These are phyloP conservation scores for Saturnispora mendoncae DNA, from an alignment of 805 yeast species.

Conservation along the genomic window DNA sequence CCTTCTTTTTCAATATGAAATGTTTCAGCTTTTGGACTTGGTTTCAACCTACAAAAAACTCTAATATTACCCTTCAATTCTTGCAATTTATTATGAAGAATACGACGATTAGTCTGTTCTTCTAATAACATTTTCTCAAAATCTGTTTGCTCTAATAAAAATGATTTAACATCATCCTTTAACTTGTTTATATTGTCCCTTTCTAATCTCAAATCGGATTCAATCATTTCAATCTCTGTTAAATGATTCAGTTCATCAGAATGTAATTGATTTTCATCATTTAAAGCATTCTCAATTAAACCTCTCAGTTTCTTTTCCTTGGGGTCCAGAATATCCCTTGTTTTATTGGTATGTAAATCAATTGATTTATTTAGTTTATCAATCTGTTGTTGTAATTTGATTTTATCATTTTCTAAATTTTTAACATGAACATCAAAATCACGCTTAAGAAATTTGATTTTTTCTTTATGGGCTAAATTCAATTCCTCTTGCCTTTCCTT, in stretches of 20 bases:
- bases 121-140: conserved; percentile 23
- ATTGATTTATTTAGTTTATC: conserved; percentile 2
- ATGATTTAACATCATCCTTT: conserved; percentile 10
- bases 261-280: background rate
- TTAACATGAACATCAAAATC: background rate
- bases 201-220: conserved; percentile 4
- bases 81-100: conserved; percentile 65
- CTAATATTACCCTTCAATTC: conserved; percentile 88
- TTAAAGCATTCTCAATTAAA: background rate
- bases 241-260: background rate
- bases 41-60: conserved; percentile 82
- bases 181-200: background rate
- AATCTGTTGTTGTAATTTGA: background rate
- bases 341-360: background rate
- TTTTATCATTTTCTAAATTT: background rate
- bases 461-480: background rate
- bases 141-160: conserved; percentile 20
- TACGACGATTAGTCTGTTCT: conserved; percentile 38
- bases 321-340: background rate
- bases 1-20: conserved; percentile 12
- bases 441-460: background rate
- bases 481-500: background rate
- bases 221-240: background rate
- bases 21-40: conserved; percentile 27
- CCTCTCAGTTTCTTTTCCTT: background rate